Base-by-base conservation (phyloP, 805 yeast species). In the Millerozyma acaciae region DNA sequence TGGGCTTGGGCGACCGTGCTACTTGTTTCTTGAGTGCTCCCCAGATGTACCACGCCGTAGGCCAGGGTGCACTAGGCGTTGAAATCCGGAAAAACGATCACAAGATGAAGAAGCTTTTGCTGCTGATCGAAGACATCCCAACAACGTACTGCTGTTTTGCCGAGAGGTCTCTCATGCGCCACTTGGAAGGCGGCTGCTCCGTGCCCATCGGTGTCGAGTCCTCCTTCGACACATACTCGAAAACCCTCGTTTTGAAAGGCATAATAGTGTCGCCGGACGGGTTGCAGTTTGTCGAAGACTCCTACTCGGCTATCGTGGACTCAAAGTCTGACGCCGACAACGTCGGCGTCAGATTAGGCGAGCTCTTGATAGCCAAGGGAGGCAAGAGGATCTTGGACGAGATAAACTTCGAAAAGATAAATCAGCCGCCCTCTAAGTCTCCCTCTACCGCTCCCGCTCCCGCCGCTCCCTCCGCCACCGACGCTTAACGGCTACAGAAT, bases 31-130 rank as follows among this genome's bases (percentile, higher is more conserved):
- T 93, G 42, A 76, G 80, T 35, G 70, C 78, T 4, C 83, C 85
- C 21, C 84, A 81, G 35, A 85, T 90, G 95, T 83, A 79, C 54
- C 85, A 90, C 55, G 96, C 98, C 1, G 96, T 93, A 28, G 98
- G 98, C n/a, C 98, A 93, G 65, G 98, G 98, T 43, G 97, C 97
- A 0, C 62, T 93, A 28, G 98, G 97, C 13, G 66, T 93, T 17
- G 98, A 93, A 62, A 85, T 90, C 45, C 74, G 94, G 48, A 72
- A 72, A 38, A 74, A 71, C 38, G 96, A 93, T 57, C 50, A 57
- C 5, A 62, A 66, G 31, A 75, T 84, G 60, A 64, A 64, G 45
- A 58, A 70, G 35, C 68, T 89, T 13, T 73, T 94, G 46, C 57
- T 70, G 12, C 68, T 75, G 37, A 76, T 90, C 40, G 80, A 80